Evolutionary conservation across 176 grass and related monocot species (phyloP).

Genomic region (Neostapfia colusana): DNA sequence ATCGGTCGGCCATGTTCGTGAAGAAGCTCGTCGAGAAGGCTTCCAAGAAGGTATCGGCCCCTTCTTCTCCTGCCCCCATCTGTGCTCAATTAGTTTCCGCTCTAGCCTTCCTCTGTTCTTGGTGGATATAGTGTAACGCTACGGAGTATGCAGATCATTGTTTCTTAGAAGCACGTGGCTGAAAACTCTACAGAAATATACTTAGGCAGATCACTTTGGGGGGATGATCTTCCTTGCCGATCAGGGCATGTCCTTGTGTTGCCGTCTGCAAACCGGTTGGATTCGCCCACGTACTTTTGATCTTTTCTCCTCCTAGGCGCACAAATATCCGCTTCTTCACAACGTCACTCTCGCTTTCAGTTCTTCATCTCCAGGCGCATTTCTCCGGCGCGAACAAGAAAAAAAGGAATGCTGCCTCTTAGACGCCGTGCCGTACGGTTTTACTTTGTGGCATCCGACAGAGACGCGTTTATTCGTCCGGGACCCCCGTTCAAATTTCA

Average conservation of each 20-base stretch:
- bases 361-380: background rate
- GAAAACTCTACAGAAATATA: too few species aligned
- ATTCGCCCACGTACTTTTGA: background rate
- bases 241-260: background rate
- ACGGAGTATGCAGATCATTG: background rate
- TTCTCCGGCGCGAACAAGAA: slow-evolving; percentile 7
- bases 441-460: background rate
- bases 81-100: background rate
- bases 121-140: background rate
- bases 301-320: too few species aligned
- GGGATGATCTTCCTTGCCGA: background rate
- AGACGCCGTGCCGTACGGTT: slow-evolving; percentile 40
- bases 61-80: background rate
- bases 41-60: slow-evolving; percentile 63
- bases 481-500: slow-evolving; percentile 27
- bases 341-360: slow-evolving; percentile 7
- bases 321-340: background rate
- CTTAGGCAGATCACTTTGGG: too few species aligned
- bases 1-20: slow-evolving; percentile 62
- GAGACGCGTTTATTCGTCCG: slow-evolving; percentile 1
- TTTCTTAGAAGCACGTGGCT: background rate
- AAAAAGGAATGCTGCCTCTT: slow-evolving; percentile 38
- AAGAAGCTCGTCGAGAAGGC: slow-evolving; percentile 84
- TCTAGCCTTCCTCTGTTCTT: background rate
- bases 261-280: background rate